Evolutionary conservation across 441 rosid genomes (phyloP).

Genomic region (Eruca vesicaria): DNA sequence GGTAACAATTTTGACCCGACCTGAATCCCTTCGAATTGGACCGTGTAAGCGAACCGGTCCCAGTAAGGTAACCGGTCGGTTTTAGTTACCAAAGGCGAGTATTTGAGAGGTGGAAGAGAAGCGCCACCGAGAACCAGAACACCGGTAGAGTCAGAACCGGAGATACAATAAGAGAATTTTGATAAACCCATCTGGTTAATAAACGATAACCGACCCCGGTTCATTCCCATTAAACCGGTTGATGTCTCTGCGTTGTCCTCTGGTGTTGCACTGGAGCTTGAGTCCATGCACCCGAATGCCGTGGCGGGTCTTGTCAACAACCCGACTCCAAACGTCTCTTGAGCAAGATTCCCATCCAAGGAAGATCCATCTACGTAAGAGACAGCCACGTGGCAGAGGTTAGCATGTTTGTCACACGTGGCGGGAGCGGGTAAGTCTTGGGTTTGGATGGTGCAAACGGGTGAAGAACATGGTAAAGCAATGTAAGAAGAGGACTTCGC

Average conservation of each 20-base stretch:
- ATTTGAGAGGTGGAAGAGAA: conserved; percentile 46
- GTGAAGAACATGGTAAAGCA: conserved; percentile 48
- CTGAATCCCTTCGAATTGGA: conserved; percentile 49
- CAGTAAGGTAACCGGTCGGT: conserved; percentile 49
- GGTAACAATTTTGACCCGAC: conserved; percentile 38
- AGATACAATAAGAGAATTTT: conserved; percentile 61
- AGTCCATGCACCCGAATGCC: conserved; percentile 57
- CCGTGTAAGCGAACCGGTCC: conserved; percentile 54
- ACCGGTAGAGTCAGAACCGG: conserved; percentile 50
- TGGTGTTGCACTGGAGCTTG: conserved; percentile 40
- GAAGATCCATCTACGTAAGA: conserved; percentile 54
- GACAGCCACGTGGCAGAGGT: conserved; percentile 43
- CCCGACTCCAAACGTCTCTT: conserved; percentile 44
- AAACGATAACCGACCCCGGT: conserved; percentile 55
- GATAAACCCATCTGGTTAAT: conserved; percentile 49
- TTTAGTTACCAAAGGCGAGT: conserved; percentile 42
- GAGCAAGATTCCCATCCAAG: conserved; percentile 48
- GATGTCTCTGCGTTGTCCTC: conserved; percentile 51
- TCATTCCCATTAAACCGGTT: conserved; percentile 64
- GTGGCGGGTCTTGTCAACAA: conserved; percentile 24
- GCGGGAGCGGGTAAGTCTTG: conserved; percentile 42
- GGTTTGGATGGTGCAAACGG: conserved; percentile 41
- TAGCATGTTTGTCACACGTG: conserved; percentile 39
- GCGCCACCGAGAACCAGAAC: conserved; percentile 46
- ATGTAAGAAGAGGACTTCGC: conserved; percentile 41